A percentile compares a stretch with the other conserved stretches of the same genome.
These are phyloP conservation scores for Coemansia pectinata DNA, from an alignment of 192 early-diverging fungal genomes.

Conservation along the genomic window DNA sequence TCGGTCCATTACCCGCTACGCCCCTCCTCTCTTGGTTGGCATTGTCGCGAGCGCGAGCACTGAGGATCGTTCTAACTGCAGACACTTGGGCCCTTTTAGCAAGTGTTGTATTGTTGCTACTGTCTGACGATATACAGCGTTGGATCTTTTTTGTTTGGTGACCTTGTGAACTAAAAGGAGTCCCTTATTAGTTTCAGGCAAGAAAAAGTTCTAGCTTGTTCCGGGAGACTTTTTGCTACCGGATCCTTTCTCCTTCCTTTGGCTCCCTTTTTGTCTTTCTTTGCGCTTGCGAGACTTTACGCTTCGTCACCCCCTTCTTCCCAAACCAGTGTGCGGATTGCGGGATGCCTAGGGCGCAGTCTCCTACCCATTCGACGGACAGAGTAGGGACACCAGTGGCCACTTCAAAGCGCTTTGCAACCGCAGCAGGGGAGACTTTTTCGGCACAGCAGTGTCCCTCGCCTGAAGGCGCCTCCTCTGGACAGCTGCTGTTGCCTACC, in stretches of 20 bases:
- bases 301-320: background rate
- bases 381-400: background rate
- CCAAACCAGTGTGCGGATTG: background rate
- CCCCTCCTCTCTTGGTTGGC: background rate
- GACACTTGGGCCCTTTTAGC: background rate
- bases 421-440: constrained; percentile 5
- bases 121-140: background rate
- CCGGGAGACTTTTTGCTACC: constrained; percentile 7
- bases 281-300: constrained; percentile 1
- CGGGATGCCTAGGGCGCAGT: constrained; percentile 5
- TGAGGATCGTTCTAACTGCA: background rate
- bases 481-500: background rate
- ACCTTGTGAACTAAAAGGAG: background rate
- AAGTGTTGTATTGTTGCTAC: background rate
- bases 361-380: background rate
- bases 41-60: background rate
- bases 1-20: background rate
- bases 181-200: background rate
- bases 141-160: background rate
- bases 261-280: background rate
- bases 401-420: background rate
- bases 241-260: background rate
- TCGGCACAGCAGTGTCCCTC: constrained; percentile 3
- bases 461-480: constrained; percentile 3
- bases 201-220: background rate